Percentiles rank a stretch among this genome's conserved stretches.
phyloP scores from a whole-genome alignment of 768 basidiomycete genomes.

The Sporobolomyces phaffii region DNA sequence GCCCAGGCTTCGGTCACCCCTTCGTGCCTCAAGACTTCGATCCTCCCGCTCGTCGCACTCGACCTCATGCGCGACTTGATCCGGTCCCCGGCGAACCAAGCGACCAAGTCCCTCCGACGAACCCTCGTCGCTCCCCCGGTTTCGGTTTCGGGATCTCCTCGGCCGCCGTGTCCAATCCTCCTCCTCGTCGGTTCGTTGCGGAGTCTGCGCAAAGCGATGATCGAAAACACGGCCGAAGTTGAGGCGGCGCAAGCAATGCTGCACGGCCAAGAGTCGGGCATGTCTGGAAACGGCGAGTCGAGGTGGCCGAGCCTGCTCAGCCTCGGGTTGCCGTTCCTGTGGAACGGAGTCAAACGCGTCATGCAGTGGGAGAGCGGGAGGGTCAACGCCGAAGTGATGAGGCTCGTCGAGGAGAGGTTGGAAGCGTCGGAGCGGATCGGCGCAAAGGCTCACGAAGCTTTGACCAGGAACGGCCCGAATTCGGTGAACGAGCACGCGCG shows the following conservation, averaged over 20 bases:
- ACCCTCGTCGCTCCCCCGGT: conserved; percentile 30
- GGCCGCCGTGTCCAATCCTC: conserved; percentile 26
- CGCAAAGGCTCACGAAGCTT: background rate
- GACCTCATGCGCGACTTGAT: conserved; percentile 42
- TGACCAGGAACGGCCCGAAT: background rate
- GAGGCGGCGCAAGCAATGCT: conserved; percentile 24
- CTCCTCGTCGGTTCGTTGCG: conserved; percentile 40
- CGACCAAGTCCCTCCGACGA: conserved; percentile 37
- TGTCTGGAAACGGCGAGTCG: conserved; percentile 18
- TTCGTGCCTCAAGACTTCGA: conserved; percentile 16
- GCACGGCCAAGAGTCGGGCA: conserved; percentile 2
- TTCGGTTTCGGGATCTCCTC: background rate
- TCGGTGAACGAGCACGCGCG: background rate
- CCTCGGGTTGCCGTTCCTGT: conserved; percentile 40
- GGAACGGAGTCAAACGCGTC: conserved; percentile 34
- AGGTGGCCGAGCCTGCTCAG: conserved; percentile 39
- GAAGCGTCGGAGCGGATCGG: conserved; percentile 12
- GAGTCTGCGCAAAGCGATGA: conserved; percentile 39
- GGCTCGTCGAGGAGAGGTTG: conserved; percentile 37
- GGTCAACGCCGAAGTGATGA: conserved; percentile 41
- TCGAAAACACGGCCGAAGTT: conserved; percentile 34
- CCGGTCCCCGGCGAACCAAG: conserved; percentile 43
- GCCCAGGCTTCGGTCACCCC: conserved; percentile 8
- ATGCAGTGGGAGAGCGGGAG: conserved; percentile 38
- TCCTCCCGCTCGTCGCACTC: conserved; percentile 34